phyloP scores from a whole-genome alignment of 352 stramenopile species.

The Phytophthora melonis region DNA sequence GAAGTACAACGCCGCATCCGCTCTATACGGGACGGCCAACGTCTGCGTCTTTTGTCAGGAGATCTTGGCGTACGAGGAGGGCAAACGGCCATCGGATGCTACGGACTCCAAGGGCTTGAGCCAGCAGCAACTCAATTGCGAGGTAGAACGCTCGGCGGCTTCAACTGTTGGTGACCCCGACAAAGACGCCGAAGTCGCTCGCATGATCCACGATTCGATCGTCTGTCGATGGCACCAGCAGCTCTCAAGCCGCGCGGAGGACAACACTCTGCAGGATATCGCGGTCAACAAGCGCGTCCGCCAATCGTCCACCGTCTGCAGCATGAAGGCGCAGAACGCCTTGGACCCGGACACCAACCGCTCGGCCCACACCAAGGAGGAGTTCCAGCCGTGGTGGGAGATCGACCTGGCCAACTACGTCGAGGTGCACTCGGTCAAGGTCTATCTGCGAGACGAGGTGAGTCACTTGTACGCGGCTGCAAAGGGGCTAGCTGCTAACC shows the following conservation, averaged over 20 bases:
- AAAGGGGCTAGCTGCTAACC: conserved; percentile 10
- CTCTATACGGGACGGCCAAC: conserved; percentile 47
- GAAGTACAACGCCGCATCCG: conserved; percentile 47
- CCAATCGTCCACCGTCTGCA: conserved; percentile 56
- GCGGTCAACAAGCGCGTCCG: conserved; percentile 49
- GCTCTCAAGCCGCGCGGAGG: conserved; percentile 5
- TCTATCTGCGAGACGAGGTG: conserved; percentile 50
- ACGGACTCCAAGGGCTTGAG: background rate
- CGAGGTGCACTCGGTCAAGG: conserved; percentile 58
- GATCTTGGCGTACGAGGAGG: conserved; percentile 48
- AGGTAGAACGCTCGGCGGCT: background rate
- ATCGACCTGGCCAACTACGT: conserved; percentile 62
- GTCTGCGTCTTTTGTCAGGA: conserved; percentile 61
- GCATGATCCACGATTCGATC: conserved; percentile 54
- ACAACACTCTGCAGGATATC: conserved; percentile 45
- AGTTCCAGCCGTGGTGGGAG: conserved; percentile 68
- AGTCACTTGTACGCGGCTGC: conserved; percentile 43
- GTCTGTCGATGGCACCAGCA: conserved; percentile 43
- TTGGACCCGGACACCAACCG: conserved; percentile 40
- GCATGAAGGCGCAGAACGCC: conserved; percentile 51
- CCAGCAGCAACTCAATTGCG: background rate
- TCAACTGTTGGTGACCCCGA: background rate
- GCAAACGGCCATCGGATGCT: conserved; percentile 1
- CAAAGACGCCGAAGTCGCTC: conserved; percentile 31
- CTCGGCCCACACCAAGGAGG: conserved; percentile 53